Conservation (phyloP, 495 filamentous ascomycete species). For the Trichoderma reesei region DNA sequence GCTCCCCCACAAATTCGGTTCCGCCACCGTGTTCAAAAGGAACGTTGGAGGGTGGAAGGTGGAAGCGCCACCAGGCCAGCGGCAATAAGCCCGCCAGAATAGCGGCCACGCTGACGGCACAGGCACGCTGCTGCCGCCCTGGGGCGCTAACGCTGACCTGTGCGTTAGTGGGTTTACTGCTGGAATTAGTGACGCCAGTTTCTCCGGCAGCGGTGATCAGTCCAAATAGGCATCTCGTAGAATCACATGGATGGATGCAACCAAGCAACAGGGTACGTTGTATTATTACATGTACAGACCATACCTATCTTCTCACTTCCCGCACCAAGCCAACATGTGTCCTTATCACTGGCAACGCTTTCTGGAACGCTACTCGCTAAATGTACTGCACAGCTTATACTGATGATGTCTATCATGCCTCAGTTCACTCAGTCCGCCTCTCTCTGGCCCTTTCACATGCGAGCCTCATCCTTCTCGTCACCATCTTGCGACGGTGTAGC, state of each 20-base stretch:
- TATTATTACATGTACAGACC: neutral
- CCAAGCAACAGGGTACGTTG: neutral
- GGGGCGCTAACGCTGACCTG: neutral
- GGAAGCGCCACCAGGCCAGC: no score
- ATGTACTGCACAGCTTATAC: no score
- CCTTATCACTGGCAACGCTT: no score
- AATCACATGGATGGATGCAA: neutral
- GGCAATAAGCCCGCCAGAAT: no score
- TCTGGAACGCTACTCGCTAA: no score
- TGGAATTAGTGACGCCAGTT: neutral
- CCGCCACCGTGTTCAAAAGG: neutral
- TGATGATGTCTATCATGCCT: no score
- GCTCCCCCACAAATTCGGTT: neutral
- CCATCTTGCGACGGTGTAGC: neutral
- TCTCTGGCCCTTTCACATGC: neutral
- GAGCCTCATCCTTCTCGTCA: neutral
- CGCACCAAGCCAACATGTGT: no score
- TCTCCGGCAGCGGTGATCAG: neutral
- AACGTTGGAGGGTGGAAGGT: neutral
- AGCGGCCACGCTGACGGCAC: no score
- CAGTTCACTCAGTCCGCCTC: neutral
- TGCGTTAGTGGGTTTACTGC: neutral
- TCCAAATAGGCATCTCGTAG: conserved; percentile 1
- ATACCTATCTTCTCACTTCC: no score
- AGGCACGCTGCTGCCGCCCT: no score